Percentiles rank a stretch among this genome's conserved stretches.
These are phyloP conservation scores for Naematelia encephala DNA, from an alignment of 768 basidiomycete genomes.

Conservation along the genomic window DNA sequence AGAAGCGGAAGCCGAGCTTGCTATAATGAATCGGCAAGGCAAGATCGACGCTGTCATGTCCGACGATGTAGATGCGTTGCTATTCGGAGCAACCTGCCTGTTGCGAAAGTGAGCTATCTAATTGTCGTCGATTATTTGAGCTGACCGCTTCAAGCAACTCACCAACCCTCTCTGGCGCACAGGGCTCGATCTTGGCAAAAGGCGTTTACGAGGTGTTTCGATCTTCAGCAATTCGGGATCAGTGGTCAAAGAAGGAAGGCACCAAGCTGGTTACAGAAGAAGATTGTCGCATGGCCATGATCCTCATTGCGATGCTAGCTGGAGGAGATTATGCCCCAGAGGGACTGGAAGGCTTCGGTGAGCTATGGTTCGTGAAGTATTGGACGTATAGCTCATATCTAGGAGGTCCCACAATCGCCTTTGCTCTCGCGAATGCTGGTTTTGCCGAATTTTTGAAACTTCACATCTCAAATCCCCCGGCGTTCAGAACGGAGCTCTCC, in stretches of 20 bases:
- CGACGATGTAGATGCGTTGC: conserved; percentile 88
- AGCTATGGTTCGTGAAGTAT: conserved; percentile 3
- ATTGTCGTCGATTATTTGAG: not conserved
- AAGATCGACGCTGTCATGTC: conserved; percentile 83
- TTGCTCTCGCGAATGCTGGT: conserved; percentile 74
- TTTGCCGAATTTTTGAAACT: conserved; percentile 57
- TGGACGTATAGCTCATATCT: conserved; percentile 6
- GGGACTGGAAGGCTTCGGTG: conserved; percentile 43
- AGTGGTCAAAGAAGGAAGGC: conserved; percentile 62
- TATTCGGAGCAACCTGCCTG: conserved; percentile 80
- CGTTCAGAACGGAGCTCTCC: conserved; percentile 12
- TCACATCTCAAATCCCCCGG: conserved; percentile 14
- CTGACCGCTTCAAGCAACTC: conserved; percentile 33
- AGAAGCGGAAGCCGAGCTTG: conserved; percentile 91
- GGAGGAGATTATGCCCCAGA: conserved; percentile 84
- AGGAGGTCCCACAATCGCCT: conserved; percentile 58
- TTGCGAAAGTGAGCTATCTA: conserved; percentile 69
- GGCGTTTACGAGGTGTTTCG: conserved; percentile 39
- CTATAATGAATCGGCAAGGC: conserved; percentile 75
- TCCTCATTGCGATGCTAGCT: conserved; percentile 77
- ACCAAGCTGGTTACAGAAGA: conserved; percentile 55
- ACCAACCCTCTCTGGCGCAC: conserved; percentile 34
- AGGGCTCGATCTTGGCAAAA: conserved; percentile 58
- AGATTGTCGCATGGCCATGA: conserved; percentile 63
- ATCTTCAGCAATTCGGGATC: conserved; percentile 64